Conservation (phyloP, 805 yeast species). For the Yamadazyma olivae region DNA sequence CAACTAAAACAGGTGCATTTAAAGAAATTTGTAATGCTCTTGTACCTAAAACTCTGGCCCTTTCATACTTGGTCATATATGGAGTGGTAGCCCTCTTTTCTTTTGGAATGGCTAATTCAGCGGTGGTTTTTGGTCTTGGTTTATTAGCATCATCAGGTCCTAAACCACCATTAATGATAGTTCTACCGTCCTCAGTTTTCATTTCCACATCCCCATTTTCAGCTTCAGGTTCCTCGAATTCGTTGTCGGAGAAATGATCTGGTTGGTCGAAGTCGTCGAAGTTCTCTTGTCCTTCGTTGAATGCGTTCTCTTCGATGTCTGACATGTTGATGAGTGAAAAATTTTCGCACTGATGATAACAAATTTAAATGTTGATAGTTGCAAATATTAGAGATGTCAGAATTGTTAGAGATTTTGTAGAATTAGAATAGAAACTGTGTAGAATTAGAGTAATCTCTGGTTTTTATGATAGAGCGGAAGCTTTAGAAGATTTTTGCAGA, state of each 20-base stretch:
- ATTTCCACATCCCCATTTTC: conserved; percentile 42
- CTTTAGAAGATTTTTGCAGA: too few relatives aligned
- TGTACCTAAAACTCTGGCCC: conserved; percentile 96
- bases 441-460: too few relatives aligned
- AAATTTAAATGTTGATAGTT: background rate
- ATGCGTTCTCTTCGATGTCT: conserved; percentile 45
- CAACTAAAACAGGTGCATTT: conserved; percentile 98
- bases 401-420: too few relatives aligned
- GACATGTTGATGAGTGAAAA: conserved; percentile 26
- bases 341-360: conserved; percentile 1
- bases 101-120: conserved; percentile 83
- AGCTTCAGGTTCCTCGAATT: conserved; percentile 40
- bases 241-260: conserved; percentile 78
- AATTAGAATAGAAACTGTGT: too few relatives aligned
- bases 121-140: conserved; percentile 58
- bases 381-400: background rate
- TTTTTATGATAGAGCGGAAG: too few relatives aligned
- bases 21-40: conserved; percentile 95
- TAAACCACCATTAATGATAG: conserved; percentile 66
- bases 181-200: conserved; percentile 67
- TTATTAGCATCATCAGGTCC: conserved; percentile 52
- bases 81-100: conserved; percentile 94
- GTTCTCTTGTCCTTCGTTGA: conserved; percentile 68
- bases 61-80: conserved; percentile 97
- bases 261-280: conserved; percentile 78